Evolutionary conservation across 345 rosid genomes (phyloP).

Genomic region (Salix udensis): DNA sequence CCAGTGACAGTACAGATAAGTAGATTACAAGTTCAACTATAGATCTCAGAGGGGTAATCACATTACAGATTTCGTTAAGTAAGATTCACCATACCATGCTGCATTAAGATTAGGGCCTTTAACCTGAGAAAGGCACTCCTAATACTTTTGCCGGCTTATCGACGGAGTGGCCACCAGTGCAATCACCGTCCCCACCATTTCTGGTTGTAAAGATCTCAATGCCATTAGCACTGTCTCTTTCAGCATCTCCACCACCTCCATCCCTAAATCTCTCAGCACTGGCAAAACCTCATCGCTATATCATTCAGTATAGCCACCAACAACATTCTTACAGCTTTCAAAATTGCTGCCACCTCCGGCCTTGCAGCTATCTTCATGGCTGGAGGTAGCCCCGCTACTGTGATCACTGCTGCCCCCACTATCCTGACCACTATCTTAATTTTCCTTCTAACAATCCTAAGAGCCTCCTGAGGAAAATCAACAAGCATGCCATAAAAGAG

Average conservation of each 20-base stretch:
- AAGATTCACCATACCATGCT: not conserved
- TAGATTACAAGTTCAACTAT: not conserved
- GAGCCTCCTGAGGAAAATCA: conserved; percentile 53
- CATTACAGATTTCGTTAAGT: not conserved
- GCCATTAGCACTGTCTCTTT: not conserved
- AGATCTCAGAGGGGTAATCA: not conserved
- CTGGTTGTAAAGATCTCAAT: not conserved
- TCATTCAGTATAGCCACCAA: not conserved
- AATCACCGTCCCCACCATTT: not conserved
- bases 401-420: conserved; percentile 24
- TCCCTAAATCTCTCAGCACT: not conserved
- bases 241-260: not conserved
- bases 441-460: conserved; percentile 59
- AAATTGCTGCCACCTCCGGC: not conserved
- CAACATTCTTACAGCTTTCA: not conserved
- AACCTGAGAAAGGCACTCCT: not conserved
- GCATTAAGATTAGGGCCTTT: not conserved
- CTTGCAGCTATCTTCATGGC: not conserved
- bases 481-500: conserved; percentile 7
- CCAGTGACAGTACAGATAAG: not conserved
- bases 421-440: conserved; percentile 16
- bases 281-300: not conserved
- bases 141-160: not conserved
- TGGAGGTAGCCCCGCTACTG: conserved; percentile 12
- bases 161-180: not conserved